A percentile compares a stretch with the other conserved stretches of the same genome.
Conservation (phyloP, 768 basidiomycete species). For the Coprinopsis marcescibilis region DNA sequence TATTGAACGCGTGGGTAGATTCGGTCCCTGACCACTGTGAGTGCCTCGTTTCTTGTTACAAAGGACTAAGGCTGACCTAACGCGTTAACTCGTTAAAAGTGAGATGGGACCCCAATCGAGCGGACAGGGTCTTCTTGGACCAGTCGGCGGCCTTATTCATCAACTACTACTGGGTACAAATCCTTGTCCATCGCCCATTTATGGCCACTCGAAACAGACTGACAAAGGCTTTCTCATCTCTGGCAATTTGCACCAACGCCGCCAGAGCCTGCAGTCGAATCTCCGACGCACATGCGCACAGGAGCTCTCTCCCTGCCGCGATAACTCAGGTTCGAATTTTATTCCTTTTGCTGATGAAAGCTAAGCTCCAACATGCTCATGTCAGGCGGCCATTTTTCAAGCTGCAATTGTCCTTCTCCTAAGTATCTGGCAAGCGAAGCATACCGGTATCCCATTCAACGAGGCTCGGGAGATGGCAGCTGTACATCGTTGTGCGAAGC, state of each 20-base stretch:
- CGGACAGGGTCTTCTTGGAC: slow-evolving; percentile 13
- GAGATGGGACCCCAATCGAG: slow-evolving; percentile 23
- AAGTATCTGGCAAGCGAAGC: slow-evolving; percentile 40
- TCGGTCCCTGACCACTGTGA: slow-evolving; percentile 43
- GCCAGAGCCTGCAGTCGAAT: slow-evolving; percentile 60
- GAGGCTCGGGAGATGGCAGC: slow-evolving; percentile 34
- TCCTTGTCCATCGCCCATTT: slow-evolving; percentile 65
- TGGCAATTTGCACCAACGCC: slow-evolving; percentile 70
- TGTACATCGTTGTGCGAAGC: slow-evolving; percentile 36
- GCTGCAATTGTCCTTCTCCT: slow-evolving; percentile 40
- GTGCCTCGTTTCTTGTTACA: slow-evolving; percentile 4
- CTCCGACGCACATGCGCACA: slow-evolving; percentile 35
- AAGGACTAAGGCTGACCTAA: slow-evolving; percentile 12
- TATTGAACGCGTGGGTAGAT: slow-evolving; percentile 58
- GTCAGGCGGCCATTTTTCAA: slow-evolving; percentile 12
- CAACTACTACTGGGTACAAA: slow-evolving; percentile 32
- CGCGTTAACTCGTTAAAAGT: slow-evolving; percentile 22
- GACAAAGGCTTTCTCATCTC: slow-evolving; percentile 42
- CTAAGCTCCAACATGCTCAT: slow-evolving; percentile 8
- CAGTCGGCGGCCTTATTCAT: slow-evolving; percentile 18
- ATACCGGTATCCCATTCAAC: slow-evolving; percentile 24
- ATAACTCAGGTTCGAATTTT: slow-evolving; percentile 15
- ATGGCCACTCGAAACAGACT: slow-evolving; percentile 44
- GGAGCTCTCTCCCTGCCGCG: slow-evolving; percentile 4
- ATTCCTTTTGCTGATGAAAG: slow-evolving; percentile 10